Base-by-base conservation (phyloP, 2,329 filamentous ascomycete species). In the Hymenoscyphus fraxineus region DNA sequence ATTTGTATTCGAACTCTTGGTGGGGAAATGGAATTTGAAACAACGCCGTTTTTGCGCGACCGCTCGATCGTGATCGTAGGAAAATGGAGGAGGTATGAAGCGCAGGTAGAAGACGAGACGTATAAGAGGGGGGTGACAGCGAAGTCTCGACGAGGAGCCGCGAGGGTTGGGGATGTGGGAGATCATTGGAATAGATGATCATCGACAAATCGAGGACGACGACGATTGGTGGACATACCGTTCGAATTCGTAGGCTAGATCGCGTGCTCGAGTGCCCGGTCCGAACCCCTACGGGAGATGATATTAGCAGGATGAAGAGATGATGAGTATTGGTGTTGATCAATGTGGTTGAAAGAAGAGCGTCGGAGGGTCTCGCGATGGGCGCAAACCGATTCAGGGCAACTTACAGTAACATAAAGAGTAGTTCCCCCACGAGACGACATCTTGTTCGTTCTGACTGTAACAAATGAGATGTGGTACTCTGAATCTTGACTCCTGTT, bases 211-310 rank as follows among this genome's bases (percentile, higher is more conserved):
- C 79, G 81, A 40, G 22, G 47, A 60, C 51, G 60, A 56, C 51
- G 60, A 79, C 76, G 78, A 78, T 68, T 78, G 79, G 78, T 76
- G 84, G 85, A 96, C 93, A 88, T 97, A 97, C 92, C 94, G 93
- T 93, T 98, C 94, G 91, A 98, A 98, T 86, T 98, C 94, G 91
- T 96, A 97, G 84, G 94, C 93, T 80, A 98, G 91, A 85, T 99
- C 93, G 88, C 95, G 92, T 80, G 95, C 93, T 84, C 95, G 92
- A 80, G 94, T 97, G 80, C 94, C 93, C 81, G 97, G 93, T 86
- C 94, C 96, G 81, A 99, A 99, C 86, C 95, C 95, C 73, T 75
- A 55, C 59, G 2, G 32, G 12, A 55, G 12, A 35, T 54, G 38
- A 57, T 9, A 39, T 62, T 58, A 62, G 60, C 32, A 32, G 54